phyloP scores from a whole-genome alignment of 805 yeast species.

The Lipomyces orientalis region DNA sequence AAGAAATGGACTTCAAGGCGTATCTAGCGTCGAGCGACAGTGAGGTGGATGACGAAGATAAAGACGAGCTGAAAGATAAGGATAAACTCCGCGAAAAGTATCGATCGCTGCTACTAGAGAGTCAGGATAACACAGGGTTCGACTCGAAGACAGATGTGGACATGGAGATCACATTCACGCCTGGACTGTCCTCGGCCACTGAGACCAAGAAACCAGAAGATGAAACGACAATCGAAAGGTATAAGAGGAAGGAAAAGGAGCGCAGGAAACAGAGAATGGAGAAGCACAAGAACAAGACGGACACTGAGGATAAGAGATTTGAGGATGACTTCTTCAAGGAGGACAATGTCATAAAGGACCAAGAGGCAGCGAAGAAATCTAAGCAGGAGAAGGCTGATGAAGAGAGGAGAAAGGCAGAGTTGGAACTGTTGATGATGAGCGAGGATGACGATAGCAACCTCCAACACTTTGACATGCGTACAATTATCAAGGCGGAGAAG shows the following conservation, averaged over 20 bases:
- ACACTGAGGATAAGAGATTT: constrained; percentile 49
- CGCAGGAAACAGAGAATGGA: constrained; percentile 83
- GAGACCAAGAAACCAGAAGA: constrained; percentile 51
- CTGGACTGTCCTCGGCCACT: constrained; percentile 66
- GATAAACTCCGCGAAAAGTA: constrained; percentile 60
- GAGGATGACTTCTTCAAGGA: constrained; percentile 45
- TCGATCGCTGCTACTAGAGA: constrained; percentile 55
- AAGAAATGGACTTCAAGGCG: constrained; percentile 74
- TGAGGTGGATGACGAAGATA: constrained; percentile 59
- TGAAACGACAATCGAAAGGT: constrained; percentile 76
- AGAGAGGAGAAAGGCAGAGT: constrained; percentile 61
- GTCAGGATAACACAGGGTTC: constrained; percentile 40
- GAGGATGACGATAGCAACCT: constrained; percentile 54
- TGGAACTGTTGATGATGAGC: constrained; percentile 75
- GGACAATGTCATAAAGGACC: constrained; percentile 42
- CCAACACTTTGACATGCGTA: constrained; percentile 81
- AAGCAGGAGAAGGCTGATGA: constrained; percentile 44
- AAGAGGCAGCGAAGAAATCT: constrained; percentile 23
- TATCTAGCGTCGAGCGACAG: constrained; percentile 78
- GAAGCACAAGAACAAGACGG: constrained; percentile 58
- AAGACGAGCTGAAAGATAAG: constrained; percentile 20
- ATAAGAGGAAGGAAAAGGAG: constrained; percentile 89
- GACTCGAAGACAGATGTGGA: constrained; percentile 70
- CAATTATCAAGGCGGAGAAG: constrained; percentile 75
- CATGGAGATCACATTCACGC: constrained; percentile 95